Percentiles rank a stretch among this genome's conserved stretches.
Conservation (phyloP, 257 asterid species). For the Asclepias syriaca region DNA sequence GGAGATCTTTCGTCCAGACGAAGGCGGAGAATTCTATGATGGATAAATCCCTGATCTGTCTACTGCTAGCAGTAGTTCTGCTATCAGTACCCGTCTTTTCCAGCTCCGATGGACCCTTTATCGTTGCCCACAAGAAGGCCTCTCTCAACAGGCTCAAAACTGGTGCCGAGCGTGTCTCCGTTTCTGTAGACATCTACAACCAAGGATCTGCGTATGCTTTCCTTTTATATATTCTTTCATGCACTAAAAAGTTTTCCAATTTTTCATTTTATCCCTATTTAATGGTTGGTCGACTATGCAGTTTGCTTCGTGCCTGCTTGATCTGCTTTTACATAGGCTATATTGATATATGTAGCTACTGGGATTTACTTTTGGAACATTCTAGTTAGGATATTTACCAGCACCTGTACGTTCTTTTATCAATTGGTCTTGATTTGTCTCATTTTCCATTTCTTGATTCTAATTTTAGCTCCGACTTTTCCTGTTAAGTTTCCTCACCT, state of each 20-base stretch:
- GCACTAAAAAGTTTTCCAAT: background rate
- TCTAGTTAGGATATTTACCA: too few relatives aligned
- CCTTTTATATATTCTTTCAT: background rate
- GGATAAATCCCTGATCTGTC: conserved; percentile 3
- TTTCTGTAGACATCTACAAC: conserved; percentile 71
- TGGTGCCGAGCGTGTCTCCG: conserved; percentile 69
- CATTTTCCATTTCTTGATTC: background rate
- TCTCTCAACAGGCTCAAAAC: conserved; percentile 62
- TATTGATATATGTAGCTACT: background rate
- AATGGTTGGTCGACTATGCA: background rate
- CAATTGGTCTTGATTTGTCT: background rate
- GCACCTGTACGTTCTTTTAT: background rate
- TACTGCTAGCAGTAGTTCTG: conserved; percentile 2
- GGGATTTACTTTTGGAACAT: too few relatives aligned
- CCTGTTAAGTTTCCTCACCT: background rate
- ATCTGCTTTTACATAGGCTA: background rate
- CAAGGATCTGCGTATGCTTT: conserved; percentile 75
- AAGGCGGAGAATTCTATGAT: conserved; percentile 2
- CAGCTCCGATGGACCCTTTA: conserved; percentile 68
- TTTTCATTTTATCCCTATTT: background rate
- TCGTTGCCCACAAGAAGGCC: conserved; percentile 85
- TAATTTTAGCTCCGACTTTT: background rate
- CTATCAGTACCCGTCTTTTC: conserved; percentile 28
- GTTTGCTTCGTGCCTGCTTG: background rate
- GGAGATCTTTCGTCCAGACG: background rate